These are phyloP conservation scores for Chlorella sp. DNA, from an alignment of 139 green algal species.

Conservation along the genomic window DNA sequence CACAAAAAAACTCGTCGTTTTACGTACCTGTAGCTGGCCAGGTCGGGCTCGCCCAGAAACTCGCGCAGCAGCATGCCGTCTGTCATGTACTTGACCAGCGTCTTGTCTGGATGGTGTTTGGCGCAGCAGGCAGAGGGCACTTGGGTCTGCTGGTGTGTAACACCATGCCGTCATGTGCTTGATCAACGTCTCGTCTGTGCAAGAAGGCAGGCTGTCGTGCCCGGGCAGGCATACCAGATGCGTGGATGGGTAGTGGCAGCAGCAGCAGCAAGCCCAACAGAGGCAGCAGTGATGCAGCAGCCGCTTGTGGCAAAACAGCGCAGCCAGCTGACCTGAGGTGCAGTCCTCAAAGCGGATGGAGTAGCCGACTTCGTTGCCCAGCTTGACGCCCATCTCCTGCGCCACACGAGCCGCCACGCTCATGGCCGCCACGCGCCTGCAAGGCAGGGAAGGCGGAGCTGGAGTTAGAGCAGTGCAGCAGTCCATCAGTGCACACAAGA, in stretches of 20 bases:
- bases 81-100: constrained; percentile 99
- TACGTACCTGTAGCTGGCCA: constrained; percentile 84
- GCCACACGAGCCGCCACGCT: constrained; percentile 93
- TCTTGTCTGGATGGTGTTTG: constrained; percentile 76
- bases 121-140: not conserved
- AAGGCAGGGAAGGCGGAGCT: not conserved
- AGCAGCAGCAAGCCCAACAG: too few relatives aligned
- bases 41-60: constrained; percentile 96
- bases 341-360: constrained; percentile 99
- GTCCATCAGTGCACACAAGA: too few relatives aligned
- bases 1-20: constrained; percentile 42
- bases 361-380: constrained; percentile 96
- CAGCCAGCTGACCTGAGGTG: constrained; percentile 73
- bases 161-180: not conserved
- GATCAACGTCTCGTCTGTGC: constrained; percentile 53
- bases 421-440: constrained; percentile 95
- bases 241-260: too few relatives aligned
- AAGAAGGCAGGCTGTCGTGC: too few relatives aligned
- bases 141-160: not conserved
- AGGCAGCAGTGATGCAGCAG: not conserved
- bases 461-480: not conserved
- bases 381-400: constrained; percentile 92
- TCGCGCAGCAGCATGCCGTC: constrained; percentile 98
- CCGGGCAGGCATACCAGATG: too few relatives aligned
- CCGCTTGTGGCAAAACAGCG: not conserved